Conservation (phyloP, 345 rosid genomes). For the Euclidium syriacum region DNA sequence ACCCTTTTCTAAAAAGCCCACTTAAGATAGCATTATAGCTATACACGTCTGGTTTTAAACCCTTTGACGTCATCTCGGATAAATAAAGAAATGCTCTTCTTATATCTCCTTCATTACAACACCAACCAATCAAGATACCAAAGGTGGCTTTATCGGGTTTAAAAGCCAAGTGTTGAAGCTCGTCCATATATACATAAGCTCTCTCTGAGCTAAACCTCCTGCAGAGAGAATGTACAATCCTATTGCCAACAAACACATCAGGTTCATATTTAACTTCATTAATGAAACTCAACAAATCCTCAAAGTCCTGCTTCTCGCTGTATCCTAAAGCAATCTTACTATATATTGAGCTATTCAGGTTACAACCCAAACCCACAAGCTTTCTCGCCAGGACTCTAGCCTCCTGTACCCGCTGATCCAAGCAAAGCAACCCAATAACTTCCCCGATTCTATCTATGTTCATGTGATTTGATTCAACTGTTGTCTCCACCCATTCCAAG, state of each 20-base stretch:
- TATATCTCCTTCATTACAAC: constrained; percentile 55
- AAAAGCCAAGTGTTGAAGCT: constrained; percentile 55
- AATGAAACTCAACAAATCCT: constrained; percentile 55
- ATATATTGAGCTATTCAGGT: constrained; percentile 33
- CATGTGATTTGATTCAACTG: constrained; percentile 15
- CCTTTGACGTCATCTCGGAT: constrained; percentile 49
- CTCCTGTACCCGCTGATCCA: constrained; percentile 55
- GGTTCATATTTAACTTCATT: constrained; percentile 41
- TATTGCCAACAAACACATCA: constrained; percentile 47
- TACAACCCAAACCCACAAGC: constrained; percentile 42
- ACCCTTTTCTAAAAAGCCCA: constrained; percentile 47
- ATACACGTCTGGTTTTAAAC: constrained; percentile 44
- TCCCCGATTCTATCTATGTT: constrained; percentile 35
- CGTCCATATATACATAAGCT: constrained; percentile 48
- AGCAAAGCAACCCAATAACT: constrained; percentile 54
- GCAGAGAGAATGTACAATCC: constrained; percentile 50
- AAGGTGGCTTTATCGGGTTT: constrained; percentile 52
- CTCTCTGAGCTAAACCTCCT: constrained; percentile 43
- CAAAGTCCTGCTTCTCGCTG: constrained; percentile 69
- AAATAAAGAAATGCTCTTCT: constrained; percentile 43
- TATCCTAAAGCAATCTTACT: constrained; percentile 54
- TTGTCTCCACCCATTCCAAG: constrained; percentile 46
- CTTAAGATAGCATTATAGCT: constrained; percentile 46
- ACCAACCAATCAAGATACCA: constrained; percentile 67
- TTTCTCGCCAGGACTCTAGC: constrained; percentile 57